Percentiles rank a stretch among this genome's conserved stretches.
Conservation (phyloP, 257 asterid species). For the Catharanthus roseus region DNA sequence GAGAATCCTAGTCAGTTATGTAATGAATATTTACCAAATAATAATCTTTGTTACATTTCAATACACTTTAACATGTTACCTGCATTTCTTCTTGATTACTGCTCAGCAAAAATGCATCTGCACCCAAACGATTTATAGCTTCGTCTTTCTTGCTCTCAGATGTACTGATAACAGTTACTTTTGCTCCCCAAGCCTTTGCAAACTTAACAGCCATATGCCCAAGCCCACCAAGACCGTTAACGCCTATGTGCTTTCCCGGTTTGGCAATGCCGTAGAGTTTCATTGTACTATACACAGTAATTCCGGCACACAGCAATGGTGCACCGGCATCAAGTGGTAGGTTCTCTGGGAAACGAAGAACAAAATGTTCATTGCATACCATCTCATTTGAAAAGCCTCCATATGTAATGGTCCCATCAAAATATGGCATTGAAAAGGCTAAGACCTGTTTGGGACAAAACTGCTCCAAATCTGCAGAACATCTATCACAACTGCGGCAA, state of each 20-base stretch:
- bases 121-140: constrained; percentile 35
- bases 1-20: not conserved
- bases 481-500: constrained; percentile 27
- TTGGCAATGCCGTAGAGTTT: not conserved
- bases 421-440: constrained; percentile 9
- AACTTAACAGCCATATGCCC: not conserved
- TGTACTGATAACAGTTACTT: constrained; percentile 25
- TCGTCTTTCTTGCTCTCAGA: constrained; percentile 35
- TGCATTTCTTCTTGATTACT: constrained; percentile 24
- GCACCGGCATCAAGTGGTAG: not conserved
- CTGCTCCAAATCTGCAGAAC: constrained; percentile 24
- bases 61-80: constrained; percentile 18
- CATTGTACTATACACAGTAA: not conserved
- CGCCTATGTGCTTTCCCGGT: not conserved
- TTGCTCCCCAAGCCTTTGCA: not conserved
- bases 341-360: not conserved
- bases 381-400: constrained; percentile 38
- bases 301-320: not conserved
- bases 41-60: not conserved
- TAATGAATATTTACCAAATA: not conserved
- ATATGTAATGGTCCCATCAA: constrained; percentile 32
- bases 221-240: not conserved
- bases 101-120: constrained; percentile 37
- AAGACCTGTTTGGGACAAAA: constrained; percentile 27
- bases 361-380: not conserved